phyloP scores from a whole-genome alignment of 176 grass and related monocot species.

The Lolium perenne region DNA sequence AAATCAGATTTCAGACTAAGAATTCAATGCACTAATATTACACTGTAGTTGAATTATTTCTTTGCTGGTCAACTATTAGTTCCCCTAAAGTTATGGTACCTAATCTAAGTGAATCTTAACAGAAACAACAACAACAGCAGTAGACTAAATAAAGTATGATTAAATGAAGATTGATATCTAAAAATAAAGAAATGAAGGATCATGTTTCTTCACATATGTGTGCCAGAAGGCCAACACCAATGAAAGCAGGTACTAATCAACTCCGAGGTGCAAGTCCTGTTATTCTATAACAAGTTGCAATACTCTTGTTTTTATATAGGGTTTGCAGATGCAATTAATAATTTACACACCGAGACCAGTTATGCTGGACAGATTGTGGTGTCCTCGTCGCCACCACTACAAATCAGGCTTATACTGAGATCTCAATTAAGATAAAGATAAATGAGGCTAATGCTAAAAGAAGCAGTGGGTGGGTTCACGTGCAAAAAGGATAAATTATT shows the following conservation, averaged over 20 bases:
- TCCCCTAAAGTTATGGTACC: neutral
- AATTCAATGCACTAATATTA: slow-evolving; percentile 23
- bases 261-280: slow-evolving; percentile 17
- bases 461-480: neutral
- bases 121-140: neutral
- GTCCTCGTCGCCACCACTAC: slow-evolving; percentile 27
- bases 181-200: neutral
- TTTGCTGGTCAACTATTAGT: slow-evolving; percentile 6
- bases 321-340: slow-evolving; percentile 25
- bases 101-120: slow-evolving; percentile 24
- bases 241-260: slow-evolving; percentile 13
- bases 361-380: slow-evolving; percentile 37
- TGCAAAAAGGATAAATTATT: slow-evolving; percentile 13
- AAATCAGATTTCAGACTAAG: slow-evolving; percentile 22
- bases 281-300: slow-evolving; percentile 34
- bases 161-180: neutral
- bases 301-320: neutral
- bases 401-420: slow-evolving; percentile 9
- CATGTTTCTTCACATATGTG: slow-evolving; percentile 26
- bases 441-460: slow-evolving; percentile 10
- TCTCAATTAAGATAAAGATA: neutral
- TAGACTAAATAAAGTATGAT: neutral
- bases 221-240: neutral
- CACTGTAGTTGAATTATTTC: slow-evolving; percentile 10
- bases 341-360: neutral